Base-by-base conservation (phyloP, 768 basidiomycete genomes). In the Collybiopsis confluens region DNA sequence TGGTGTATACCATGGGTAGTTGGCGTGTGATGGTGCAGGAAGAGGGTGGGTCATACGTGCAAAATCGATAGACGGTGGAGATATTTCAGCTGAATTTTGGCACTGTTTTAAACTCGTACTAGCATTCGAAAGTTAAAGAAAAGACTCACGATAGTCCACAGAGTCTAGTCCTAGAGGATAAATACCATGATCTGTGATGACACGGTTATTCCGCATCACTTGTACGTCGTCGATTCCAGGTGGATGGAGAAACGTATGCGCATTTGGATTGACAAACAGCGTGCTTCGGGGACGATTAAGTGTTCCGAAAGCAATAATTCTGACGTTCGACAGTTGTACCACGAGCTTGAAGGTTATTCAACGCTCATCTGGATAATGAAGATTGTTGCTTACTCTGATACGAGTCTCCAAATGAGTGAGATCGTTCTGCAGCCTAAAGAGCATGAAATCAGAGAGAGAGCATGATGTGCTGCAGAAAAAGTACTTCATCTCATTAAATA, bases 401-500 rank as follows among this genome's bases (percentile, higher is more conserved):
- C 80, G 76, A 23, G 88, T 88, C 59, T 82, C 80, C 38, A 90
- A 70, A 62, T 87, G 83, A 20, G 76, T 73, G 30, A 90, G 66
- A 61, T 89, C 83, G 60, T 71, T 86, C 66, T 90, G 89, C 43
- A 82, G 56, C 64, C 88, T 89, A 52, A 30, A 30, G 41, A n/a
- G 42, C 42, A 43, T 41, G 37, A 49, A 37, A 56, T 43, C 42
- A 38, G 35, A 54, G 24, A 40, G 45, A 40, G 33, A 35, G 20
- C 7, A 9, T 23, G n/a, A 45, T 18, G 36, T 18, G 27, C 30
- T 30, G 2, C 16, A 33, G 28, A 16, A 40, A 24, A 28, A 37
- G 56, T 58, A 90, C 90, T 90, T 92, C 70, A 89, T 77, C 63
- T 89, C 81, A 58, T 90, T 76, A 64, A 90, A 86, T n/a, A 90